Evolutionary conservation across 2,329 filamentous ascomycete genomes (phyloP), one percentile per base, ranked within the genome.

Genomic region (Tricladium varicosporioides): DNA sequence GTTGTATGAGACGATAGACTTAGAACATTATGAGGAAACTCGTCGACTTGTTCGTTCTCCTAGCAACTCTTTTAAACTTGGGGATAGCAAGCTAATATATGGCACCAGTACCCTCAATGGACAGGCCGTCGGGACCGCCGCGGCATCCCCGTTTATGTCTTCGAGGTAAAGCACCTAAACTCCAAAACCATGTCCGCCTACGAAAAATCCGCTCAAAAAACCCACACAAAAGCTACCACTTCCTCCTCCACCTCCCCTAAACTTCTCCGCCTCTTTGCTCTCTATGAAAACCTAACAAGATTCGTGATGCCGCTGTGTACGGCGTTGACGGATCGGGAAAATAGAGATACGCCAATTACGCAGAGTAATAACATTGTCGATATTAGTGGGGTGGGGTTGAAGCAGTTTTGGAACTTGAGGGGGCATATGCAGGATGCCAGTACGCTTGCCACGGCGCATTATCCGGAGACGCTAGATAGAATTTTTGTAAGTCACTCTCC

Each of bases 341-440:
- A 89, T 70, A 81, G 87, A 3, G 83, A 87, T 62, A 92, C 90
- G n/a, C 93, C 93, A 5, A 91, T 97, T 65, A 93, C 92, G 42
- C 87, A 94, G 66, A 92, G 88, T 69, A 96, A 90, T 67, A 97
- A 97, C 75, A 96, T 97, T 66, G 92, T 97, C 57, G 93, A 97
- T 72, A 91, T 97, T 62, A 88, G 85, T 14, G 86, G 87, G 13
- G 92, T 97, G 22, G 91, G 91, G 5, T 73, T 97, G 72, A 91
- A 90, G 77, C 92, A 95, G 76, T 97, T 97, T 72, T 97, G 93
- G 93, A 95, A 95, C 74, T 75, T 97, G 60, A 94, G 95, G 78
- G 77, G 76, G 19, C 93, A 97, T 73, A 96, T 97, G 92, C 92
- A 97, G 75, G 88, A 92, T 68, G 92, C 92, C 1, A 92, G 88